A percentile compares a stretch with the other conserved stretches of the same genome.
phyloP scores from a whole-genome alignment of 441 rosid genomes.

The Gossypium schwendimanii region DNA sequence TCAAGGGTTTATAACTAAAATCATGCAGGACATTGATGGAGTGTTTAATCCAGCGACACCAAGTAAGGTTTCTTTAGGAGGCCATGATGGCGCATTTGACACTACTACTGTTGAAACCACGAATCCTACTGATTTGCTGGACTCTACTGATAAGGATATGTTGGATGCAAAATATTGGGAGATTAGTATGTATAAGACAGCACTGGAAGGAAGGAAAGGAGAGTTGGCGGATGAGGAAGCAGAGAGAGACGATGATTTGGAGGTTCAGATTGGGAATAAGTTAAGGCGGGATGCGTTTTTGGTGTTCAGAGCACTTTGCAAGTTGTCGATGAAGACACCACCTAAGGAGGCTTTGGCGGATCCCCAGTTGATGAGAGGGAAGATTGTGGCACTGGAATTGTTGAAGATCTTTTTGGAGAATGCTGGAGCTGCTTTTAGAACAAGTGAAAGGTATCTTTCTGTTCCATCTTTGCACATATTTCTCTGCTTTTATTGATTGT shows the following conservation, averaged over 20 bases:
- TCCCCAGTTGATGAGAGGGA: slow-evolving; percentile 88
- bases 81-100: slow-evolving; percentile 77
- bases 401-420: slow-evolving; percentile 95
- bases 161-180: slow-evolving; percentile 99
- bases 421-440: slow-evolving; percentile 94
- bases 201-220: slow-evolving; percentile 95
- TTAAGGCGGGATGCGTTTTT: slow-evolving; percentile 92
- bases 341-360: slow-evolving; percentile 81
- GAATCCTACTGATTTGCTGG: slow-evolving; percentile 91
- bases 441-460: slow-evolving; percentile 75
- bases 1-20: slow-evolving; percentile 91
- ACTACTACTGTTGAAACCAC: slow-evolving; percentile 83
- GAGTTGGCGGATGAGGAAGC: slow-evolving; percentile 76
- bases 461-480: not conserved
- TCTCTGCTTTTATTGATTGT: not conserved
- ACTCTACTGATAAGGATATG: slow-evolving; percentile 98
- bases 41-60: slow-evolving; percentile 59
- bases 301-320: slow-evolving; percentile 96
- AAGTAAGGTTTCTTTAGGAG: slow-evolving; percentile 41
- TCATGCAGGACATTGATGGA: slow-evolving; percentile 90
- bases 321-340: slow-evolving; percentile 94
- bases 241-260: slow-evolving; percentile 87
- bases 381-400: slow-evolving; percentile 91
- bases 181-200: slow-evolving; percentile 96
- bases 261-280: slow-evolving; percentile 97